Evolutionary conservation across 352 stramenopile species (phyloP).

Genomic region (Globisporangium viniferum): DNA sequence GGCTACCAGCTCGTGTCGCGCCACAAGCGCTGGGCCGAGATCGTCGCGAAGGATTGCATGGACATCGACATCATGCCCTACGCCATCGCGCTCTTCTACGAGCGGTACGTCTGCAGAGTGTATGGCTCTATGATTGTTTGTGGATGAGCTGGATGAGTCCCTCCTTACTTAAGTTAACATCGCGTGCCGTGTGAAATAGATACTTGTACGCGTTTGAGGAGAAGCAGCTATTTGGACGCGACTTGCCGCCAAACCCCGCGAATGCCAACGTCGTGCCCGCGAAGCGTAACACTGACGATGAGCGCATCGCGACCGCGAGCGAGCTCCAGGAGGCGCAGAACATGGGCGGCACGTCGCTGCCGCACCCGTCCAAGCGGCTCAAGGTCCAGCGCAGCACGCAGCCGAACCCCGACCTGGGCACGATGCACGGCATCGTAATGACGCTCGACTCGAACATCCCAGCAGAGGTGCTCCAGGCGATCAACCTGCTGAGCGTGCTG

Average conservation of each 20-base stretch:
- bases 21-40: constrained; percentile 49
- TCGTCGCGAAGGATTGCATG: constrained; percentile 42
- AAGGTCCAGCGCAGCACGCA: constrained; percentile 48
- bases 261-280: constrained; percentile 10
- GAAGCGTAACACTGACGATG: constrained; percentile 20
- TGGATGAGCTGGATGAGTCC: background rate
- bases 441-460: constrained; percentile 64
- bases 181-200: constrained; percentile 7
- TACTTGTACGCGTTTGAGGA: constrained; percentile 64
- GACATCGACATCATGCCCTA: constrained; percentile 66
- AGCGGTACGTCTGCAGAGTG: constrained; percentile 22
- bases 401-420: constrained; percentile 46
- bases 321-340: constrained; percentile 71
- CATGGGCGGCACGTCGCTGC: constrained; percentile 58
- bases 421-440: constrained; percentile 67
- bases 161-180: background rate
- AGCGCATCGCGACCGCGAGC: constrained; percentile 50
- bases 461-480: constrained; percentile 46
- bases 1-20: constrained; percentile 53
- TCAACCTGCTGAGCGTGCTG: constrained; percentile 73
- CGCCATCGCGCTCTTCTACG: constrained; percentile 56
- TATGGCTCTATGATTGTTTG: background rate
- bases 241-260: constrained; percentile 24
- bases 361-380: constrained; percentile 56
- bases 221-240: constrained; percentile 73